A percentile compares a stretch with the other conserved stretches of the same genome.
phyloP scores from a whole-genome alignment of 768 basidiomycete genomes.

The Artomyces pyxidatus region DNA sequence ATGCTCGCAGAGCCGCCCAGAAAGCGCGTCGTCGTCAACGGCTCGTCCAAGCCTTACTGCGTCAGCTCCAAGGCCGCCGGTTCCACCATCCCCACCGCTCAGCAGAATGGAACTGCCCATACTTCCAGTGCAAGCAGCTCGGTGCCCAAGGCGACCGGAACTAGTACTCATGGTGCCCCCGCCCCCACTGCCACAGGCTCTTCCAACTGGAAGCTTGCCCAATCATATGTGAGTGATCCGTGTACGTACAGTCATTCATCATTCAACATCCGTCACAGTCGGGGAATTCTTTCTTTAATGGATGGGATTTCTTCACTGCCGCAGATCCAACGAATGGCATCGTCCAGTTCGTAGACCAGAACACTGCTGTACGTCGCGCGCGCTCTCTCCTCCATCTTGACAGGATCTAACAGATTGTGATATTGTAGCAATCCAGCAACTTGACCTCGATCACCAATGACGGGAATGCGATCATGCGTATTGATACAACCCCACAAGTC shows the following conservation, averaged over 20 bases:
- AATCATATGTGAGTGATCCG: slow-evolving; percentile 43
- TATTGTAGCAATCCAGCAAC: slow-evolving; percentile 39
- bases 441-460: slow-evolving; percentile 58
- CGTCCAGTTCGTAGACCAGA: slow-evolving; percentile 60
- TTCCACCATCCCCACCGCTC: background rate
- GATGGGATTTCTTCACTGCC: slow-evolving; percentile 64
- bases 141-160: slow-evolving; percentile 12
- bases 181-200: slow-evolving; percentile 11
- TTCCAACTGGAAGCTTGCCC: slow-evolving; percentile 38
- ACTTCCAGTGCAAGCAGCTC: slow-evolving; percentile 11
- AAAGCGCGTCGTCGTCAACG: background rate
- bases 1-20: slow-evolving; percentile 30
- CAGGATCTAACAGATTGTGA: background rate
- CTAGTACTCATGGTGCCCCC: slow-evolving; percentile 8
- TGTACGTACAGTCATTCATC: slow-evolving; percentile 6
- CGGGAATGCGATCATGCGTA: slow-evolving; percentile 80
- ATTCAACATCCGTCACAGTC: slow-evolving; percentile 27
- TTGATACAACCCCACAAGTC: slow-evolving; percentile 76
- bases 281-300: slow-evolving; percentile 72
- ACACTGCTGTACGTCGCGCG: slow-evolving; percentile 42
- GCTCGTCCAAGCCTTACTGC: slow-evolving; percentile 17
- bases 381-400: slow-evolving; percentile 1
- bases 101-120: no score
- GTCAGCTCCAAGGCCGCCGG: background rate
- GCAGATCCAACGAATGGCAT: slow-evolving; percentile 72